A percentile compares a stretch with the other conserved stretches of the same genome.
Conservation (phyloP, 495 filamentous ascomycete genomes). For the Evernia prunastri region DNA sequence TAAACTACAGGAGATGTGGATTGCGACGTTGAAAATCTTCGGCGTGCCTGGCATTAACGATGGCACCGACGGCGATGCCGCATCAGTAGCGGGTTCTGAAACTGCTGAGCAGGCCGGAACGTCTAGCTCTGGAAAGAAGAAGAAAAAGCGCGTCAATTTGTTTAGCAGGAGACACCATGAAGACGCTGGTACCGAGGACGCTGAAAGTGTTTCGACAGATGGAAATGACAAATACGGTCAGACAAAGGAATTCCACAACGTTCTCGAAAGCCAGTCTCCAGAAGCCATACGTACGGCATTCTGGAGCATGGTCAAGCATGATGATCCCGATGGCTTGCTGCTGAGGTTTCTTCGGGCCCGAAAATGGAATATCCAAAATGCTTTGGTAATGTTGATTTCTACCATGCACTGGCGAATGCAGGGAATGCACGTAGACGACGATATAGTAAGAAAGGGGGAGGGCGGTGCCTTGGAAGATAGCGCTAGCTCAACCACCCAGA, state of each 20-base stretch:
- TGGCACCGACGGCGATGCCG: slow-evolving; percentile 26
- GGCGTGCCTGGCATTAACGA: slow-evolving; percentile 48
- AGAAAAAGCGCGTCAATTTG: slow-evolving; percentile 36
- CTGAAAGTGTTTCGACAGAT: slow-evolving; percentile 35
- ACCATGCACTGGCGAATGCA: slow-evolving; percentile 85
- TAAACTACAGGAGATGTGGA: slow-evolving; percentile 86
- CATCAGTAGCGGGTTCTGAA: slow-evolving; percentile 27
- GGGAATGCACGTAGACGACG: slow-evolving; percentile 80
- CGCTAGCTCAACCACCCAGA: slow-evolving; percentile 39
- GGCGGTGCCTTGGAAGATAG: slow-evolving; percentile 53
- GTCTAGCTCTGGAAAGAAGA: slow-evolving; percentile 50
- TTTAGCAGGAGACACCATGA: slow-evolving; percentile 59
- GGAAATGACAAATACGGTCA: slow-evolving; percentile 90
- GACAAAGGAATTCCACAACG: slow-evolving; percentile 75
- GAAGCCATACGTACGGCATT: slow-evolving; percentile 75
- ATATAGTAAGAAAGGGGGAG: slow-evolving; percentile 78
- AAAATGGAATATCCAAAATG: slow-evolving; percentile 94
- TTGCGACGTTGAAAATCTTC: slow-evolving; percentile 68
- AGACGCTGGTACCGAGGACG: slow-evolving; percentile 34
- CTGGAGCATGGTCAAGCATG: slow-evolving; percentile 95
- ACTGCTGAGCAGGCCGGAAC: slow-evolving; percentile 19
- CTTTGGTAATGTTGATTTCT: slow-evolving; percentile 86
- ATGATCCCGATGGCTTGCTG: slow-evolving; percentile 82
- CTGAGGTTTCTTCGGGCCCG: slow-evolving; percentile 85
- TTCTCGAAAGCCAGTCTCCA: slow-evolving; percentile 65